These are phyloP conservation scores for Bacterosira constricta DNA, from an alignment of 108 stramenopile genomes.

Conservation along the genomic window DNA sequence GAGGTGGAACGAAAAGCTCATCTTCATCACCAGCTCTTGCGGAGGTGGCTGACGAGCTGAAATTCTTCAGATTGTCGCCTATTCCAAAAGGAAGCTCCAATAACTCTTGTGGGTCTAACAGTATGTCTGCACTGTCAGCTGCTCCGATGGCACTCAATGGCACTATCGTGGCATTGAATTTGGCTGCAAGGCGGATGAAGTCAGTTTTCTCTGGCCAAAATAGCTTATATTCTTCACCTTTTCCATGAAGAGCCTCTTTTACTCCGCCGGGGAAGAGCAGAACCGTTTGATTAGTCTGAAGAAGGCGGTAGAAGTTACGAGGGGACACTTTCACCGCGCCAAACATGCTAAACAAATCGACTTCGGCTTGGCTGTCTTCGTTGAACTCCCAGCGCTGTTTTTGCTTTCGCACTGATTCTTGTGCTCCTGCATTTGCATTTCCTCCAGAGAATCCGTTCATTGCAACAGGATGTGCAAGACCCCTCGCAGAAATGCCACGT, in stretches of 20 bases:
- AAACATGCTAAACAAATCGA: constrained; percentile 69
- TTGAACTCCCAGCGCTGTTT: constrained; percentile 46
- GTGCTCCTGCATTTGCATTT: background rate
- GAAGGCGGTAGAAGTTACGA: constrained; percentile 84
- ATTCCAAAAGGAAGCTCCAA: constrained; percentile 72
- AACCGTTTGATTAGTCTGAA: constrained; percentile 81
- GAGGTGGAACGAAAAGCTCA: constrained; percentile 70
- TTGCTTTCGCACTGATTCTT: constrained; percentile 32
- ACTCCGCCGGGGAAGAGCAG: constrained; percentile 95
- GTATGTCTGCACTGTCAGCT: constrained; percentile 72
- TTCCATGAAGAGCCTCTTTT: constrained; percentile 82
- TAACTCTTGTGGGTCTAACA: constrained; percentile 72
- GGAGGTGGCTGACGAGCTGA: constrained; percentile 47
- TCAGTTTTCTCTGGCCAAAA: constrained; percentile 94
- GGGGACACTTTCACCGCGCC: constrained; percentile 94
- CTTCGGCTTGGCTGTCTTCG: constrained; percentile 51
- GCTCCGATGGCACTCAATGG: constrained; percentile 91
- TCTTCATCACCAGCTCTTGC: constrained; percentile 65
- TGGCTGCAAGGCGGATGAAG: constrained; percentile 91
- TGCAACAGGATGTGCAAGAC: constrained; percentile 84
- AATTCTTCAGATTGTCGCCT: constrained; percentile 62
- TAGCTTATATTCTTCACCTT: constrained; percentile 84
- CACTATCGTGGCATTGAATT: constrained; percentile 92
- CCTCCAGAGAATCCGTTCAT: constrained; percentile 44
- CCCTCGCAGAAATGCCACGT: constrained; percentile 61